phyloP scores from a whole-genome alignment of 73 alveolate genomes.

The Halteria grandinella region DNA sequence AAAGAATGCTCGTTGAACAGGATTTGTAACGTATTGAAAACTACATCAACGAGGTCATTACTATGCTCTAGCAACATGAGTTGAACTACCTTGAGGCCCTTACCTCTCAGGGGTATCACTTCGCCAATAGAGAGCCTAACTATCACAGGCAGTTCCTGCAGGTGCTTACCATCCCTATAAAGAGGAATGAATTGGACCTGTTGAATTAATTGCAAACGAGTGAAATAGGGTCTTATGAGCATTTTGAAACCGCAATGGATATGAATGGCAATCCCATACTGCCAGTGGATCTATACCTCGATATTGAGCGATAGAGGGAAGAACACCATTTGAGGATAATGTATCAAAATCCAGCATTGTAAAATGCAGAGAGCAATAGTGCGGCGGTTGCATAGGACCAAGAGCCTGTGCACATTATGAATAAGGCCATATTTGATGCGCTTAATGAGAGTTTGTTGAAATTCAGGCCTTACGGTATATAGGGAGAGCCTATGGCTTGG shows the following conservation, averaged over 20 bases:
- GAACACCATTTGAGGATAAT: slow-evolving; percentile 10
- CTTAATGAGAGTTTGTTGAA: slow-evolving; percentile 76
- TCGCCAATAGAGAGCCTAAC: not conserved
- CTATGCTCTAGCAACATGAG: slow-evolving; percentile 6
- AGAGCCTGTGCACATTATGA: slow-evolving; percentile 73
- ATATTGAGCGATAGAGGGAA: slow-evolving; percentile 62
- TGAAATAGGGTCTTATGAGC: slow-evolving; percentile 76
- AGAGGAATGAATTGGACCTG: slow-evolving; percentile 52
- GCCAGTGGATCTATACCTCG: slow-evolving; percentile 61
- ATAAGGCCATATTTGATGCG: slow-evolving; percentile 81
- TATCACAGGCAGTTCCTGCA: slow-evolving; percentile 46
- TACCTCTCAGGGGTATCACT: too few species aligned
- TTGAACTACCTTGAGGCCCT: slow-evolving; percentile 1
- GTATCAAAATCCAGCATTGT: slow-evolving; percentile 30
- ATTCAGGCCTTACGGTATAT: slow-evolving; percentile 75
- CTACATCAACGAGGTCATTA: slow-evolving; percentile 30
- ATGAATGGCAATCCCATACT: slow-evolving; percentile 39
- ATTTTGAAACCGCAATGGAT: slow-evolving; percentile 54
- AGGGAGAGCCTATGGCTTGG: slow-evolving; percentile 80
- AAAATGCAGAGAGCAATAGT: not conserved
- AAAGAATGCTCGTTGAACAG: slow-evolving; percentile 25
- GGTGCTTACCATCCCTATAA: slow-evolving; percentile 53
- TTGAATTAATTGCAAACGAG: slow-evolving; percentile 64
- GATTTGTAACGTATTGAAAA: slow-evolving; percentile 33
- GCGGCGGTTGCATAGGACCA: slow-evolving; percentile 12